Conservation (phyloP, 352 stramenopile genomes). For the Phytophthora citrophthora region DNA sequence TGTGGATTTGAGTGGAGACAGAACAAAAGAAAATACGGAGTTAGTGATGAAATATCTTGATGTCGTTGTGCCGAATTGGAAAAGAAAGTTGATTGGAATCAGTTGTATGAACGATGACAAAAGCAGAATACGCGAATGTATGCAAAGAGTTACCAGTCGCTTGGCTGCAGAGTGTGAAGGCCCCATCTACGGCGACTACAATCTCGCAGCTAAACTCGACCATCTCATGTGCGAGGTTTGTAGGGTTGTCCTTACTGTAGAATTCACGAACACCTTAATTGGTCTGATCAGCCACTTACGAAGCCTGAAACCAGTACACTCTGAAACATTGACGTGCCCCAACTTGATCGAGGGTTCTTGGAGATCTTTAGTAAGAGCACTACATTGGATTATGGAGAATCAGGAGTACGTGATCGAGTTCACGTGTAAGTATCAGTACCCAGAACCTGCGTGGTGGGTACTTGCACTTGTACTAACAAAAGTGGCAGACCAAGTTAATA, state of each 20-base stretch:
- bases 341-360: slow-evolving; percentile 31
- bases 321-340: slow-evolving; percentile 8
- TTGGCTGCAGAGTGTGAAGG: slow-evolving; percentile 17
- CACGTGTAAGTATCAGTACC: slow-evolving; percentile 1
- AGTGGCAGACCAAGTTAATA: slow-evolving; percentile 12
- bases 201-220: slow-evolving; percentile 22
- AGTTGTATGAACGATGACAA: slow-evolving; percentile 8
- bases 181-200: slow-evolving; percentile 19
- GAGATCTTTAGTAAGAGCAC: slow-evolving; percentile 8
- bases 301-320: slow-evolving; percentile 4
- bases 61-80: slow-evolving; percentile 27
- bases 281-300: slow-evolving; percentile 17
- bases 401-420: slow-evolving; percentile 11
- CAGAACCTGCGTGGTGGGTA: slow-evolving; percentile 29
- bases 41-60: slow-evolving; percentile 27
- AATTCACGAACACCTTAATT: slow-evolving; percentile 25
- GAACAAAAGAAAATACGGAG: slow-evolving; percentile 12
- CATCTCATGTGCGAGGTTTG: slow-evolving; percentile 26
- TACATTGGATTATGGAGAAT: slow-evolving; percentile 27
- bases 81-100: slow-evolving; percentile 23
- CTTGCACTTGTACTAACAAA: slow-evolving; percentile 22
- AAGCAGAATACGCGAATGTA: slow-evolving; percentile 2
- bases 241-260: slow-evolving; percentile 11
- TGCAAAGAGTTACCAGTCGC: slow-evolving; percentile 12
- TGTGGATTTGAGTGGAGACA: slow-evolving; percentile 11